Evolutionary conservation across 306 rosid species (phyloP).

Genomic region (Rubus parviflorus): DNA sequence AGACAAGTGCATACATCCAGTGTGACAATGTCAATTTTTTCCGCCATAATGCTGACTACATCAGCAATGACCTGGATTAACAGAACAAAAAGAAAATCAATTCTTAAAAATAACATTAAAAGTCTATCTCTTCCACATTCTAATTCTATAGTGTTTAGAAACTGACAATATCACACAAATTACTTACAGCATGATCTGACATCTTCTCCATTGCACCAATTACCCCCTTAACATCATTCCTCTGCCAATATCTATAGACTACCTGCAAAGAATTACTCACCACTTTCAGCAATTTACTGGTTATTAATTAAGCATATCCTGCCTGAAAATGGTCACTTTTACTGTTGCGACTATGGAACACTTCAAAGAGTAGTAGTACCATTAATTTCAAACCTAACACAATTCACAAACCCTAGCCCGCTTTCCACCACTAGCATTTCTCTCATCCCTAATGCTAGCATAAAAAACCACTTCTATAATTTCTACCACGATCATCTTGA

Average conservation of each 20-base stretch:
- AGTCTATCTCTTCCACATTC: conserved; percentile 5
- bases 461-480: neutral
- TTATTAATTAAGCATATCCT: neutral
- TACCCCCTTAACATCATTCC: conserved; percentile 85
- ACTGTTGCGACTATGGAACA: neutral
- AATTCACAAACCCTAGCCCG: neutral
- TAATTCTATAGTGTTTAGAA: neutral
- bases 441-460: neutral
- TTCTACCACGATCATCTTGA: neutral
- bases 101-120: conserved; percentile 11
- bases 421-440: neutral
- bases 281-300: conserved; percentile 33
- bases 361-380: neutral
- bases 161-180: conserved; percentile 17
- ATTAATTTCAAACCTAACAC: neutral
- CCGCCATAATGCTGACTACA: conserved; percentile 71
- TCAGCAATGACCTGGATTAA: conserved; percentile 88
- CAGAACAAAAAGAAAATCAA: conserved; percentile 19
- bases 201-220: conserved; percentile 84
- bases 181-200: conserved; percentile 88
- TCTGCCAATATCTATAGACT: conserved; percentile 87
- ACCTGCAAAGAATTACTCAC: conserved; percentile 51
- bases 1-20: conserved; percentile 78
- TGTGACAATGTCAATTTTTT: conserved; percentile 74
- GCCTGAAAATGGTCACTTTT: neutral